A percentile compares a stretch with the other conserved stretches of the same genome.
Evolutionary conservation across 208 protist species (phyloP).

Genomic region (Trypanosoma platydactyli): DNA sequence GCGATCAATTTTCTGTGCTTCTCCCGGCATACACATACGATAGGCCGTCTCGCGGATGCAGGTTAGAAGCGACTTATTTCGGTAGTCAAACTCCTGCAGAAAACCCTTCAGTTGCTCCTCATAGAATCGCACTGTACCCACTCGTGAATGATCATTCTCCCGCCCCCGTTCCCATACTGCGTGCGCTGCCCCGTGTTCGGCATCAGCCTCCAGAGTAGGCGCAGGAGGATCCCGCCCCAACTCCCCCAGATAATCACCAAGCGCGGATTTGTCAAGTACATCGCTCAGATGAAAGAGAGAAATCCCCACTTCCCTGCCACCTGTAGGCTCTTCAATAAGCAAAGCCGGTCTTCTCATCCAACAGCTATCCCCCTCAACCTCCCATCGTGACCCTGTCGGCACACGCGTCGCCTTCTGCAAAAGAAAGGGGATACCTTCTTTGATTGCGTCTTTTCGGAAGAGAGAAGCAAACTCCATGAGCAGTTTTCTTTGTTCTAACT

Average conservation of each 20-base stretch:
- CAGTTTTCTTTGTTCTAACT: slow-evolving; percentile 49
- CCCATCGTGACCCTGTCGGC: slow-evolving; percentile 23
- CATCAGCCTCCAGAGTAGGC: slow-evolving; percentile 13
- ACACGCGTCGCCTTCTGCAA: slow-evolving; percentile 54
- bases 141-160: slow-evolving; percentile 31
- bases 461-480: slow-evolving; percentile 61
- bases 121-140: slow-evolving; percentile 76
- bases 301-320: slow-evolving; percentile 76
- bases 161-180: slow-evolving; percentile 34
- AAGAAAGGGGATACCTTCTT: slow-evolving; percentile 83
- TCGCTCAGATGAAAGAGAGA: slow-evolving; percentile 73
- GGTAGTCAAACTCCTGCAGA: slow-evolving; percentile 78
- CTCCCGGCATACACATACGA: slow-evolving; percentile 82
- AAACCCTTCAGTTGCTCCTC: slow-evolving; percentile 76
- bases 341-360: slow-evolving; percentile 31
- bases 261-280: slow-evolving; percentile 80
- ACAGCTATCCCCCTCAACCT: not conserved
- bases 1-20: slow-evolving; percentile 94
- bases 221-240: slow-evolving; percentile 51
- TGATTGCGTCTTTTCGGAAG: slow-evolving; percentile 63
- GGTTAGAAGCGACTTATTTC: slow-evolving; percentile 66
- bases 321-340: slow-evolving; percentile 61
- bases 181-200: slow-evolving; percentile 13
- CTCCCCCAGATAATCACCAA: slow-evolving; percentile 90
- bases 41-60: slow-evolving; percentile 88